Evolutionary conservation across 257 asterid species (phyloP).

Genomic region (Capsicum chinense): DNA sequence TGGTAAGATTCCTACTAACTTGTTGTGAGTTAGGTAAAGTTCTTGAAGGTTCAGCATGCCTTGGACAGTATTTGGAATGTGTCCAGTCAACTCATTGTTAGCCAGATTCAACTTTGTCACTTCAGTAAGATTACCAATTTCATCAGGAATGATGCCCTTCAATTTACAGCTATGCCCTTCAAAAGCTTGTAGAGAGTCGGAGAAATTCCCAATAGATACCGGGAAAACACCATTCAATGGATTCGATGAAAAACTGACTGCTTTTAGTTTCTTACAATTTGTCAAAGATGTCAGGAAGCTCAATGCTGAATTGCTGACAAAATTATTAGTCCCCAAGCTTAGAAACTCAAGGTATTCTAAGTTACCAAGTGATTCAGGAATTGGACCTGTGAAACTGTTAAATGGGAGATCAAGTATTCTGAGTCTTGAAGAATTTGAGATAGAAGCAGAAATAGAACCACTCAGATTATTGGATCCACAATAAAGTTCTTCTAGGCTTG

Average conservation of each 20-base stretch:
- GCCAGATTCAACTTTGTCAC: background rate
- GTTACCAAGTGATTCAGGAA: slow-evolving; percentile 39
- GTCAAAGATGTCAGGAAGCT: slow-evolving; percentile 23
- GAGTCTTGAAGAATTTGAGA: slow-evolving; percentile 42
- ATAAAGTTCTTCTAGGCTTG: slow-evolving; percentile 13
- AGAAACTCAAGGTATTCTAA: slow-evolving; percentile 7
- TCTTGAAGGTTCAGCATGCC: background rate
- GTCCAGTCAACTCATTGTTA: slow-evolving; percentile 3
- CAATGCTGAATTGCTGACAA: slow-evolving; percentile 27
- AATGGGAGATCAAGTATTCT: background rate
- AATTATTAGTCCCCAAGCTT: background rate
- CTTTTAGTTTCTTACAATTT: slow-evolving; percentile 5
- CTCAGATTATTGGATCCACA: background rate
- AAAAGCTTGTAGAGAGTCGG: background rate
- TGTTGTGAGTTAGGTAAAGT: background rate
- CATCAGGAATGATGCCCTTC: background rate
- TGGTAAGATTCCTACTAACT: background rate
- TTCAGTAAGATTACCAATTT: slow-evolving; percentile 19
- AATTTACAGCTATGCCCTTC: background rate
- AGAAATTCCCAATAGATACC: slow-evolving; percentile 6
- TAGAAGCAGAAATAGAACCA: slow-evolving; percentile 35
- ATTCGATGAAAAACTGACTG: background rate
- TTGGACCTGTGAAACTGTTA: slow-evolving; percentile 36
- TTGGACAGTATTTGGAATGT: background rate
- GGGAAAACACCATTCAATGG: background rate